phyloP scores from a whole-genome alignment of 306 rosid genomes.

The Corylus heterophylla region DNA sequence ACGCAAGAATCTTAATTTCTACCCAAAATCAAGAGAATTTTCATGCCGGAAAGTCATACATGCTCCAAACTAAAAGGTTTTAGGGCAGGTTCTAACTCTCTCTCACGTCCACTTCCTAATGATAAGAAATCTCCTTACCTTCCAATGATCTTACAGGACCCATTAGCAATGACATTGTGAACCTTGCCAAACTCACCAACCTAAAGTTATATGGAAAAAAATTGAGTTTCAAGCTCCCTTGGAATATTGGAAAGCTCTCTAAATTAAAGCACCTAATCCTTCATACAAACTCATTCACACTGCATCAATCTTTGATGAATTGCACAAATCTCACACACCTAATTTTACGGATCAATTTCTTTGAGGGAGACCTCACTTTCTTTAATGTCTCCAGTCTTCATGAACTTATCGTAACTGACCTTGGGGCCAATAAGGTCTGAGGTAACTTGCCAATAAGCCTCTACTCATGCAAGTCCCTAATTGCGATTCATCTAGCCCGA shows the following conservation, averaged over 20 bases:
- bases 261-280: background rate
- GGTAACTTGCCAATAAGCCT: slow-evolving; percentile 1
- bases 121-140: slow-evolving; percentile 16
- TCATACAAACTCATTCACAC: background rate
- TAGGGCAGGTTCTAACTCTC: slow-evolving; percentile 4
- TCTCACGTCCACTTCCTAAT: background rate
- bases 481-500: background rate
- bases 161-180: background rate
- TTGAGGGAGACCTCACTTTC: background rate
- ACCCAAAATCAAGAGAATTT: too few species aligned
- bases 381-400: slow-evolving; percentile 2
- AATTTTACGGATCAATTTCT: background rate
- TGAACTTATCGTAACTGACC: background rate
- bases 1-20: too few species aligned
- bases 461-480: background rate
- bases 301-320: slow-evolving; percentile 11
- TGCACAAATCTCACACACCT: slow-evolving; percentile 4
- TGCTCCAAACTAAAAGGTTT: too few species aligned
- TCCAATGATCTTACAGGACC: background rate
- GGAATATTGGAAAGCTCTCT: background rate
- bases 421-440: background rate
- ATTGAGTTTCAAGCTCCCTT: background rate
- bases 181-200: slow-evolving; percentile 3
- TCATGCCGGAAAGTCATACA: too few species aligned
- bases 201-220: background rate